Evolutionary conservation across 2,329 filamentous ascomycete genomes (phyloP).

Genomic region (Penicillium sp.): DNA sequence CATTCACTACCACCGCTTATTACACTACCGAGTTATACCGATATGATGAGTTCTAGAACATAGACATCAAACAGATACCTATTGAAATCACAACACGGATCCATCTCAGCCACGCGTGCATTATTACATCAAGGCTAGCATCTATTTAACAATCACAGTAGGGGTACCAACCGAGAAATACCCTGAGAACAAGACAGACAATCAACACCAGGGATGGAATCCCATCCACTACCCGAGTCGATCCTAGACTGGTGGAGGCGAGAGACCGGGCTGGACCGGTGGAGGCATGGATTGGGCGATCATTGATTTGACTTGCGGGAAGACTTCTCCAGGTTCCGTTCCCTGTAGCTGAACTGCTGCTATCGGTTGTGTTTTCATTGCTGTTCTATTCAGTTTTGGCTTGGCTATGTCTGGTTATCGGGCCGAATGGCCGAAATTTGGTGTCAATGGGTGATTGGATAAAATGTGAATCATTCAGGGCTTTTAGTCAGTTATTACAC

Average conservation of each 20-base stretch:
- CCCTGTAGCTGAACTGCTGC: background rate
- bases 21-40: background rate
- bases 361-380: background rate
- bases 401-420: background rate
- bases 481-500: background rate
- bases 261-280: conserved; percentile 8
- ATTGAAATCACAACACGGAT: background rate
- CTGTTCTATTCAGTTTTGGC: background rate
- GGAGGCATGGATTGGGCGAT: background rate
- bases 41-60: background rate
- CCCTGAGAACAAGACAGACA: background rate
- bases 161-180: background rate
- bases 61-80: no score
- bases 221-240: background rate
- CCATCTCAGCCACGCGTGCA: background rate
- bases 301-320: background rate
- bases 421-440: background rate
- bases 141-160: background rate
- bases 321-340: background rate
- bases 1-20: background rate
- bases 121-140: background rate
- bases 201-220: background rate
- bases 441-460: no score
- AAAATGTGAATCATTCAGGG: no score
- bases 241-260: background rate